Evolutionary conservation across 139 green algal genomes (phyloP).

Genomic region (Limnomonas spitsbergensis): DNA sequence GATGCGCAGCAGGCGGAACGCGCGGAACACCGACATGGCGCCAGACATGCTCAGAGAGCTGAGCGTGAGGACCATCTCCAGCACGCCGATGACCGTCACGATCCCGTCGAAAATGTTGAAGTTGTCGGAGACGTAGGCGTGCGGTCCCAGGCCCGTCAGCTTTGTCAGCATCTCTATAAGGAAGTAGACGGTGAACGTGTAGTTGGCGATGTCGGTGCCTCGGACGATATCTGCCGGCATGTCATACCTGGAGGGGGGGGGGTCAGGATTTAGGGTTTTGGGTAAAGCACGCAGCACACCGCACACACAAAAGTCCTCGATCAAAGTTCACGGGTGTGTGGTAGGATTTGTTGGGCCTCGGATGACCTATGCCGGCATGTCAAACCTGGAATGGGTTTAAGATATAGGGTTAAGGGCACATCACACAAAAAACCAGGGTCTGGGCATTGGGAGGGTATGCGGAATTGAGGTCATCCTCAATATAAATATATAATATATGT

Average conservation of each 20-base stretch:
- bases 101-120: slow-evolving; percentile 13
- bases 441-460: no score
- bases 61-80: slow-evolving; percentile 9
- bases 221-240: not conserved
- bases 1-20: slow-evolving; percentile 7
- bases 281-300: no score
- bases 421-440: no score
- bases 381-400: no score
- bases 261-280: no score
- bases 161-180: slow-evolving; percentile 8
- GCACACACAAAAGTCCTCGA: no score
- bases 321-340: no score
- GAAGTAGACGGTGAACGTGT: slow-evolving; percentile 14
- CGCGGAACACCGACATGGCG: slow-evolving; percentile 2
- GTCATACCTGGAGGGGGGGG: slow-evolving; percentile 10
- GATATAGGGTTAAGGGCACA: no score
- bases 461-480: no score
- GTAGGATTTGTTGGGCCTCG: no score
- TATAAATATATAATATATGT: no score
- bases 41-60: not conserved
- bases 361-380: no score
- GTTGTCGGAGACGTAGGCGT: slow-evolving; percentile 3
- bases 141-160: slow-evolving; percentile 4
- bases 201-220: not conserved
- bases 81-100: not conserved